Evolutionary conservation across 2,329 filamentous ascomycete genomes (phyloP).

Genomic region (Acrocalymma vagum): DNA sequence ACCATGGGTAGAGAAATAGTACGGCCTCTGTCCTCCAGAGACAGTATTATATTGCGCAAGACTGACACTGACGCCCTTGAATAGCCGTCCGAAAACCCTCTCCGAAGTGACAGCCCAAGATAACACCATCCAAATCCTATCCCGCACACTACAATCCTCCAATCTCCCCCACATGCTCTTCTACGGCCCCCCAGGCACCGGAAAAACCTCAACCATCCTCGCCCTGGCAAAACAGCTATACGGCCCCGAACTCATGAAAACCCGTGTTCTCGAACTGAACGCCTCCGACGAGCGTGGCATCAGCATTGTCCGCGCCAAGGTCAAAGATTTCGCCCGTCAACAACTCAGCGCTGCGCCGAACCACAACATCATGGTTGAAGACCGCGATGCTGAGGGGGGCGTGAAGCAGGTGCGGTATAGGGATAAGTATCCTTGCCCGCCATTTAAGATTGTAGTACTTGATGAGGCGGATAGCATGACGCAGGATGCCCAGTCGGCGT

Average conservation of each 20-base stretch:
- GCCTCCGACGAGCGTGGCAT: slow-evolving; percentile 99
- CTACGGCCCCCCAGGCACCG: slow-evolving; percentile 96
- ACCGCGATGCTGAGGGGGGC: slow-evolving; percentile 32
- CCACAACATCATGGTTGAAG: slow-evolving; percentile 65
- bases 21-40: too few relatives aligned
- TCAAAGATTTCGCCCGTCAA: slow-evolving; percentile 97
- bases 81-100: slow-evolving; percentile 91
- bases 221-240: slow-evolving; percentile 97
- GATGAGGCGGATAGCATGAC: slow-evolving; percentile 99
- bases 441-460: slow-evolving; percentile 98
- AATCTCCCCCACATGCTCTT: slow-evolving; percentile 99
- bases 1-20: slow-evolving; percentile 99
- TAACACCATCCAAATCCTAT: slow-evolving; percentile 91
- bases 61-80: slow-evolving; percentile 20
- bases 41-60: too few relatives aligned
- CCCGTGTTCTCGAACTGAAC: slow-evolving; percentile 97
- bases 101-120: slow-evolving; percentile 97
- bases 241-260: slow-evolving; percentile 90
- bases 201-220: slow-evolving; percentile 97
- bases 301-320: slow-evolving; percentile 94
- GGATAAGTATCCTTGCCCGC: slow-evolving; percentile 85
- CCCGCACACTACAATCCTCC: slow-evolving; percentile 90
- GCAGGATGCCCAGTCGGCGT: slow-evolving; percentile 92
- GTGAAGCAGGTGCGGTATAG: slow-evolving; percentile 55
- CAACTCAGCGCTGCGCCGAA: slow-evolving; percentile 84